Percentiles rank a stretch among this genome's conserved stretches.
phyloP scores from a whole-genome alignment of 148 eudicot species.

The Euryodendron excelsum region DNA sequence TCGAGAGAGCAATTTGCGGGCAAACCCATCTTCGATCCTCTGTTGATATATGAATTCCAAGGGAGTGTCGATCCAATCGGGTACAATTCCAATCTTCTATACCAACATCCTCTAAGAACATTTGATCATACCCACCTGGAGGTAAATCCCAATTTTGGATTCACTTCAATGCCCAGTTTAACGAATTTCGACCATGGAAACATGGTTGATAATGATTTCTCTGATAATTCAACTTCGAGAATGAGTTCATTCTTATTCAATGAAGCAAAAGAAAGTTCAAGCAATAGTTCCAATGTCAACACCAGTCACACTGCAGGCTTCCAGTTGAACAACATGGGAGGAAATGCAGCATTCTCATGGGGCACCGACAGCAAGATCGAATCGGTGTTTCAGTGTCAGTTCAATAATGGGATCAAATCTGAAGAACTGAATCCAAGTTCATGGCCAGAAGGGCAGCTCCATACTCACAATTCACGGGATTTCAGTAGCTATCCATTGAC shows the following conservation, averaged over 20 bases:
- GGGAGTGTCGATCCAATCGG: conserved; percentile 19
- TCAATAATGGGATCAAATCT: conserved; percentile 13
- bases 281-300: conserved; percentile 43
- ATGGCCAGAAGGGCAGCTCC: conserved; percentile 14
- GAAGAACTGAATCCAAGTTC: conserved; percentile 15
- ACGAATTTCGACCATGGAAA: conserved; percentile 24
- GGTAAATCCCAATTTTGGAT: conserved; percentile 25
- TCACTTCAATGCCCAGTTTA: conserved; percentile 37
- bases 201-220: conserved; percentile 22
- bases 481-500: conserved; percentile 23
- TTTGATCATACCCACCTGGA: conserved; percentile 6
- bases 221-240: conserved; percentile 33
- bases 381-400: conserved; percentile 18
- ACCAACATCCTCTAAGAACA: conserved; percentile 24
- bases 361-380: conserved; percentile 27
- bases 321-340: conserved; percentile 12
- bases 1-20: conserved; percentile 23
- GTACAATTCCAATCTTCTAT: conserved; percentile 18
- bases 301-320: conserved; percentile 5
- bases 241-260: conserved; percentile 35
- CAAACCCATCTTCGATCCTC: conserved; percentile 33
- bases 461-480: conserved; percentile 17
- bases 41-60: conserved; percentile 36
- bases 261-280: conserved; percentile 55
- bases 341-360: conserved; percentile 25